A percentile compares a stretch with the other conserved stretches of the same genome.
These are phyloP conservation scores for Aspergillus piperis DNA, from an alignment of 2,329 filamentous ascomycete species.

Conservation along the genomic window DNA sequence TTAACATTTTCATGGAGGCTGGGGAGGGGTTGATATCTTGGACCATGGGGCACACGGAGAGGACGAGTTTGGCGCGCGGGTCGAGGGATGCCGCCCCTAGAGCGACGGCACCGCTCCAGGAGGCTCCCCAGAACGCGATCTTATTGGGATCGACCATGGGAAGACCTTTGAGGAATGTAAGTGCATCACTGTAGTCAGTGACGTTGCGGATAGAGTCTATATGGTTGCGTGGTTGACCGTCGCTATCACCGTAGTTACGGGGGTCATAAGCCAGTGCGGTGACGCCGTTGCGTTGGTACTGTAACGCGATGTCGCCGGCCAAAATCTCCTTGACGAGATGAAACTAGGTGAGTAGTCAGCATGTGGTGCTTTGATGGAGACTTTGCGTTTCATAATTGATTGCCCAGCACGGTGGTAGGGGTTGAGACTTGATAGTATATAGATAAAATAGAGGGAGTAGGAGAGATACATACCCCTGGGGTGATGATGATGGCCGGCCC, in stretches of 20 bases:
- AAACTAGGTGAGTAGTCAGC: slow-evolving; percentile 22
- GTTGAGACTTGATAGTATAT: no score
- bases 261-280: slow-evolving; percentile 38
- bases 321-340: slow-evolving; percentile 34
- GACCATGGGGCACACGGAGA: slow-evolving; percentile 29
- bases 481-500: slow-evolving; percentile 23
- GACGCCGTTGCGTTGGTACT: slow-evolving; percentile 25
- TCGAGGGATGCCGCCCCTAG: slow-evolving; percentile 35
- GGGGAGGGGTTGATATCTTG: slow-evolving; percentile 10
- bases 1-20: slow-evolving; percentile 27
- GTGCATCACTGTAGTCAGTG: slow-evolving; percentile 41
- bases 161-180: slow-evolving; percentile 34
- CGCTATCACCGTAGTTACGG: slow-evolving; percentile 34
- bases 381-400: no score
- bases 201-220: slow-evolving; percentile 35
- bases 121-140: slow-evolving; percentile 43
- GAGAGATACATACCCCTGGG: slow-evolving; percentile 19
- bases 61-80: slow-evolving; percentile 27
- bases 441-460: no score
- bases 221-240: slow-evolving; percentile 37
- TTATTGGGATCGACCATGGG: slow-evolving; percentile 31
- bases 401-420: no score
- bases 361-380: no score
- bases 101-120: slow-evolving; percentile 30
- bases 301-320: slow-evolving; percentile 21